Conservation (phyloP, 2,329 filamentous ascomycete species). For the Monosporascus sp. region DNA sequence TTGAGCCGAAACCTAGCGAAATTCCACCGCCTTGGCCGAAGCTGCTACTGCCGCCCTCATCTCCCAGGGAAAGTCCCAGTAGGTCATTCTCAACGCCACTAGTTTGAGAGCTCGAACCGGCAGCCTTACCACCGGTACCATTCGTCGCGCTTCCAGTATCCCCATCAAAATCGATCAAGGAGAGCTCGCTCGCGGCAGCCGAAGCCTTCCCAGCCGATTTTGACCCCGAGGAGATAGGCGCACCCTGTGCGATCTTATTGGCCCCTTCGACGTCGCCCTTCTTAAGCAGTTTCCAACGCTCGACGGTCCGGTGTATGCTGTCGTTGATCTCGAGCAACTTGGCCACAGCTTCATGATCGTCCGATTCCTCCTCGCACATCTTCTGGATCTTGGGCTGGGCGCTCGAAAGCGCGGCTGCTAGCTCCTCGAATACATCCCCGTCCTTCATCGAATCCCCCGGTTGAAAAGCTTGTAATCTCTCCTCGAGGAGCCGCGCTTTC, state of each 20-base stretch:
- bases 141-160: constrained; percentile 48
- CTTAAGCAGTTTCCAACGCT: constrained; percentile 92
- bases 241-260: constrained; percentile 77
- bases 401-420: constrained; percentile 81
- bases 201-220: constrained; percentile 55
- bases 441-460: constrained; percentile 72
- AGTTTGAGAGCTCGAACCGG: constrained; percentile 42
- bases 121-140: constrained; percentile 30
- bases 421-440: constrained; percentile 70
- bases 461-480: constrained; percentile 81
- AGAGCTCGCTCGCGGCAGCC: constrained; percentile 67
- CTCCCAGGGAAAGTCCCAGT: constrained; percentile 77
- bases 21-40: constrained; percentile 78
- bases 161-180: constrained; percentile 85
- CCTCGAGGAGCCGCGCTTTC: constrained; percentile 86
- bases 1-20: constrained; percentile 70
- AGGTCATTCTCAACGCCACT: constrained; percentile 83
- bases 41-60: constrained; percentile 43
- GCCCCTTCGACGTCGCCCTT: constrained; percentile 86
- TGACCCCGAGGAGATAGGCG: constrained; percentile 34
- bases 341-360: constrained; percentile 91
- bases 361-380: constrained; percentile 98
- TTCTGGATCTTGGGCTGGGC: constrained; percentile 98
- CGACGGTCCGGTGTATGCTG: constrained; percentile 94
- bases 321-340: constrained; percentile 97